Evolutionary conservation across 1,284 basidiomycete genomes (phyloP).

Genomic region (Naganishia cerealis): DNA sequence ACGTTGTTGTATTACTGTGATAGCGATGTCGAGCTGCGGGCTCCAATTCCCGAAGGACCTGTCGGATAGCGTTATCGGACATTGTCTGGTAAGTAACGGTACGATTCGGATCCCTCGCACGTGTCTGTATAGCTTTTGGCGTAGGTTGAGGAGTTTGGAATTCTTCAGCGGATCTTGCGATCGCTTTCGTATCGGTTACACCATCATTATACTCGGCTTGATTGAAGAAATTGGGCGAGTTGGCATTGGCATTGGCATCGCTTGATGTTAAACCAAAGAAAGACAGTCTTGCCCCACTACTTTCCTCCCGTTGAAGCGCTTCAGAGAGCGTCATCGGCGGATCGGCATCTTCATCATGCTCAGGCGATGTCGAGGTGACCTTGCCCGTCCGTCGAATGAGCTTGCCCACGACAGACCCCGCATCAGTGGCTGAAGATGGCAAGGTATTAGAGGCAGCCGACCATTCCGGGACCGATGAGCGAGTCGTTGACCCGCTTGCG

Average conservation of each 20-base stretch:
- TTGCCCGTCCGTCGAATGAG: conserved; percentile 12
- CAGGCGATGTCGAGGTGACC: conserved; percentile 16
- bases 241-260: background rate
- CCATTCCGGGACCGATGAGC: background rate
- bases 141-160: conserved; percentile 7
- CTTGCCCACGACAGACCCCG: background rate
- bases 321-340: conserved; percentile 29
- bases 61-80: background rate
- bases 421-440: background rate
- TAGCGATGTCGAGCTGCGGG: conserved; percentile 1
- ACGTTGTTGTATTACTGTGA: conserved; percentile 26
- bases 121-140: conserved; percentile 7
- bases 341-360: conserved; percentile 25
- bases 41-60: background rate
- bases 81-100: background rate
- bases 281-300: conserved; percentile 22
- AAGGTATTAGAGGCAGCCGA: background rate
- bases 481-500: no score
- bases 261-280: conserved; percentile 28
- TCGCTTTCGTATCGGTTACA: background rate
- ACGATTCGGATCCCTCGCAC: background rate
- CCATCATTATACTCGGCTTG: conserved; percentile 11
- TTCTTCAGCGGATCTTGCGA: conserved; percentile 13
- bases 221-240: conserved; percentile 23
- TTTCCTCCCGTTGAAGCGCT: conserved; percentile 28